Base-by-base conservation (phyloP, 192 early-diverging fungal species). In the Gigaspora rosea region DNA sequence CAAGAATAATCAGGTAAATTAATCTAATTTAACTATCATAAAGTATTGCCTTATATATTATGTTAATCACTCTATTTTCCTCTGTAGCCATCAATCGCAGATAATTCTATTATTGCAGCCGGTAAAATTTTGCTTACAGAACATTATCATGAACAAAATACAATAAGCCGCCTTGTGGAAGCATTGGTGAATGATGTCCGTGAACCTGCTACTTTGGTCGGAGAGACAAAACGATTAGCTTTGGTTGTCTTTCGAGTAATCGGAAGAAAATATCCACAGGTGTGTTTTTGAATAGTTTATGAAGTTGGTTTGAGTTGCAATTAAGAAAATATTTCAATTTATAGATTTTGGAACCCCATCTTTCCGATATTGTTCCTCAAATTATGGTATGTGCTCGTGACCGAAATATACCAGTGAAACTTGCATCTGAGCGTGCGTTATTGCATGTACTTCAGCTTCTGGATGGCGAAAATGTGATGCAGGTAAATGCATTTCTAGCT, bases 391-490 rank as follows among this genome's bases (percentile, higher is more conserved):
- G 84, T 79, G 94, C 93, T 15, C 90, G 93, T 13, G 93, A 95
- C 73, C 89, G 95, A 58, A 91, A 87, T 20, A 88, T 93, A 52
- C 90, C 94, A 8, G 87, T 97, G 67, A 97, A 97, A 80, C 78
- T 95, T 59, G 93, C 94, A 7, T 91, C 94, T 0, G 96, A 97
- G 81, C 86, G 93, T 18, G 87, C 94, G 8, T 79, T 96, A 76
- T 73, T 96, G 35, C 89, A 94, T 69, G 68, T 90, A 15, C 75
- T 97, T 48, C 84, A 91, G 22, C 76, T 97, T 70, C 85, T 86
- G 3, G 82, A 89, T 36, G 86, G 82, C 12, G 85, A 85, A 48
- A 62, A 61, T 5, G 79, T 83, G 8, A 72, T 85, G 59, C 74
- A 87, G 64, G 81, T 80, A 48, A 54, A 73, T 41, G 2, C 33